Evolutionary conservation across 2,329 filamentous ascomycete genomes (phyloP).

Genomic region (Paecilomyces formosus): DNA sequence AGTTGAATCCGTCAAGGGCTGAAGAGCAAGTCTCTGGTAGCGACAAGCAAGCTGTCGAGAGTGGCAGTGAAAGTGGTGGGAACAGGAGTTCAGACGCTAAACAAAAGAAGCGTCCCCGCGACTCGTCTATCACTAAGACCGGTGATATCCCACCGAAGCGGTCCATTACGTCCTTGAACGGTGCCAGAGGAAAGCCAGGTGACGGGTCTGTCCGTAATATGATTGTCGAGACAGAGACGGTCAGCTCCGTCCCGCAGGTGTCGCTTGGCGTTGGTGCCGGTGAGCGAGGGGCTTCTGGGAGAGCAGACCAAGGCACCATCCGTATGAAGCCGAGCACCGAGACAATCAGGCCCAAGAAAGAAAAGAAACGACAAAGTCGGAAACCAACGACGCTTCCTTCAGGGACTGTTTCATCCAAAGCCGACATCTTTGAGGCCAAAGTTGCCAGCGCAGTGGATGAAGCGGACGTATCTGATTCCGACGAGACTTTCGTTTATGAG

Average conservation of each 20-base stretch:
- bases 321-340: conserved; percentile 87
- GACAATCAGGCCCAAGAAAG: conserved; percentile 89
- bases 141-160: conserved; percentile 53
- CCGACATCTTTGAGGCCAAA: conserved; percentile 96
- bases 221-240: conserved; percentile 96
- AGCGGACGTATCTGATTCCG: conserved; percentile 91
- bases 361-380: conserved; percentile 71
- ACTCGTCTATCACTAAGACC: conserved; percentile 36
- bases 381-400: conserved; percentile 56
- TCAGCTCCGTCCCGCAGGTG: conserved; percentile 81
- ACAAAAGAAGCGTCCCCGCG: conserved; percentile 27
- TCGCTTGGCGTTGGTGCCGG: conserved; percentile 57
- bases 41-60: conserved; percentile 47
- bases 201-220: conserved; percentile 81
- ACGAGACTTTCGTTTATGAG: conserved; percentile 98
- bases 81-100: conserved; percentile 29
- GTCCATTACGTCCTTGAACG: conserved; percentile 59
- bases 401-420: conserved; percentile 72
- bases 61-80: conserved; percentile 48
- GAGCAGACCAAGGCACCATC: conserved; percentile 62
- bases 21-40: conserved; percentile 32
- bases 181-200: conserved; percentile 57
- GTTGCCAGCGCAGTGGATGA: conserved; percentile 95
- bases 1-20: conserved; percentile 31
- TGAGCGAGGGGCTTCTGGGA: conserved; percentile 51